Evolutionary conservation across 2,329 filamentous ascomycete species (phyloP), one percentile per base, ranked within the genome.

Genomic region (Trichoderma simmonsii): DNA sequence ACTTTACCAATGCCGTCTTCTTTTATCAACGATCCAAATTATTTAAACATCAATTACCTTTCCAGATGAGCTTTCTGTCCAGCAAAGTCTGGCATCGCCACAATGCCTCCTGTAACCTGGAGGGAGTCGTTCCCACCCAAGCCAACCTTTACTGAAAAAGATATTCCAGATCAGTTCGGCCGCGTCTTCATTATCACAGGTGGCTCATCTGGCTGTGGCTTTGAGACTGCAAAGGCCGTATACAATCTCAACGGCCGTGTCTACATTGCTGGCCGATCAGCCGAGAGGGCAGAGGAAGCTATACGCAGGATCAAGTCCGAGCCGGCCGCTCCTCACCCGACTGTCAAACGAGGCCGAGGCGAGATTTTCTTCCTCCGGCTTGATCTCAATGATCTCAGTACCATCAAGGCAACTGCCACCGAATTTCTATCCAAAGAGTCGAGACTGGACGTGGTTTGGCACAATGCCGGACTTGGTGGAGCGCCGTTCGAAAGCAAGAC

Each of bases 21-120:
- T 1, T 43, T 3, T 9, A n/a, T 43, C 8, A 9, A n/a, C 9
- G 39, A 43, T n/a, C 0, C 18, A 4, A 43, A 0, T 7, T 43
- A 43, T 43, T 43, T 43, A 43, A 43, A 43, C 1, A 0, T n/a
- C 18, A 3, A 43, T 43, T 43, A 1, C n/a, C 15, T 43, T 43
- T 43, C 39, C 39, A 43, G 15, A 43, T 43, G 39, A 43, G 7
- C 0, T 43, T 43, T 43, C 39, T 43, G 39, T n/a, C 39, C 39
- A 43, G 7, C 39, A 43, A 43, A n/a, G 15, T 9, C 39, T 43
- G 18, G 39, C 39, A 43, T 43, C 39, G 18, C 18, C 39, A 43
- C 39, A 1, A 43, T 43, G 39, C 39, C 39, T 43, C 6, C 39
- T n/a, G 39, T 43, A n/a, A 51, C 43, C 0, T 51, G 43, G 43